phyloP scores from a whole-genome alignment of 345 rosid genomes.

The Syzygium jambos region DNA sequence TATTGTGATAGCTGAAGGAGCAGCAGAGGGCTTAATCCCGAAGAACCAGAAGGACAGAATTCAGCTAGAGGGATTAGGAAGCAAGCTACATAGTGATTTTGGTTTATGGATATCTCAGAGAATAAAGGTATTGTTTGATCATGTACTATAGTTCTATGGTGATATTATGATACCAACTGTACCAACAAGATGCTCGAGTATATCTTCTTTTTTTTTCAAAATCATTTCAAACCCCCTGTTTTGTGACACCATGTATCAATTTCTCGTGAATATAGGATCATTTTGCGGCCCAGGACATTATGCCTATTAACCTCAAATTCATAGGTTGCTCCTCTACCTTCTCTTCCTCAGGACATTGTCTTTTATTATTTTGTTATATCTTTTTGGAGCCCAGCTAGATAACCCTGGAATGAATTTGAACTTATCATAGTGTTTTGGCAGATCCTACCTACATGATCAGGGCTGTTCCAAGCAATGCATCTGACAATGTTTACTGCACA shows the following conservation, averaged over 20 bases:
- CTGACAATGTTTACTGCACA: constrained; percentile 87
- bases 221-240: neutral
- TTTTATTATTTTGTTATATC: neutral
- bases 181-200: neutral
- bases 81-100: constrained; percentile 42
- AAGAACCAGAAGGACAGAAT: constrained; percentile 32
- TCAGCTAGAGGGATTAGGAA: constrained; percentile 75
- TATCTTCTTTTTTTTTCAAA: neutral
- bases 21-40: constrained; percentile 71
- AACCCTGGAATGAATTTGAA: neutral
- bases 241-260: neutral
- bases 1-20: constrained; percentile 88
- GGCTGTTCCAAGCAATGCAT: constrained; percentile 79
- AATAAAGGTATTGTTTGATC: constrained; percentile 43
- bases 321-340: constrained; percentile 36
- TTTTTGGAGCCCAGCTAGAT: neutral
- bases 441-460: constrained; percentile 95
- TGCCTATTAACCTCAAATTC: constrained; percentile 71
- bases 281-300: constrained; percentile 36
- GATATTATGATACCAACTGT: neutral
- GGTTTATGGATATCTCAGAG: constrained; percentile 74
- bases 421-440: constrained; percentile 16
- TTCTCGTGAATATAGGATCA: constrained; percentile 31
- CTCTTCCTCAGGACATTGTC: neutral
- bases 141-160: neutral